Evolutionary conservation across 768 basidiomycete species (phyloP).

Genomic region (Aureoboletus auriporus): DNA sequence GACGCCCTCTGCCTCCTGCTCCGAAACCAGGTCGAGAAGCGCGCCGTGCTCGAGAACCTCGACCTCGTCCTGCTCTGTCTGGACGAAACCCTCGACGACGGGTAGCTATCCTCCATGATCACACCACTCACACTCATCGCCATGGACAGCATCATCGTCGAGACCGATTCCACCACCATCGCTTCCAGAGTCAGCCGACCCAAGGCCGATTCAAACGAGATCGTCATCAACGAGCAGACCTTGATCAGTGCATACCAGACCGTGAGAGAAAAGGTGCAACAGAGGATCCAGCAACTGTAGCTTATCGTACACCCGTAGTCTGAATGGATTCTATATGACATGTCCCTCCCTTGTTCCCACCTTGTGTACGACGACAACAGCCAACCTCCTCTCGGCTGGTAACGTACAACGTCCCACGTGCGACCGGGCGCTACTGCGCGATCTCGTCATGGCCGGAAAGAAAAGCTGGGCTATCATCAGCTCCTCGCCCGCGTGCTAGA

Average conservation of each 20-base stretch:
- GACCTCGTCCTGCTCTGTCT: constrained; percentile 89
- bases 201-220: constrained; percentile 89
- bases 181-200: constrained; percentile 92
- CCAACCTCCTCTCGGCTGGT: constrained; percentile 1
- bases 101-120: constrained; percentile 49
- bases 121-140: constrained; percentile 6
- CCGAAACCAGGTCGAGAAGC: constrained; percentile 91
- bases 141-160: constrained; percentile 79
- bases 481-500: not conserved
- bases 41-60: constrained; percentile 89
- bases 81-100: constrained; percentile 97
- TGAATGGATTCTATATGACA: no score
- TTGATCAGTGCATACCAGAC: constrained; percentile 91
- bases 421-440: no score
- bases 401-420: not conserved
- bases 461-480: constrained; percentile 12
- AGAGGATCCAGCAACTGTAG: constrained; percentile 76
- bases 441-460: constrained; percentile 9
- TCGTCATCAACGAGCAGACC: constrained; percentile 98
- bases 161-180: constrained; percentile 95
- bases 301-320: no score
- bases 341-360: no score
- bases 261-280: constrained; percentile 79
- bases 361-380: constrained; percentile 8
- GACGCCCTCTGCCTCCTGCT: constrained; percentile 86